These are phyloP conservation scores for Zymoseptoria brevis DNA, from an alignment of 2,329 filamentous ascomycete species.

Conservation along the genomic window DNA sequence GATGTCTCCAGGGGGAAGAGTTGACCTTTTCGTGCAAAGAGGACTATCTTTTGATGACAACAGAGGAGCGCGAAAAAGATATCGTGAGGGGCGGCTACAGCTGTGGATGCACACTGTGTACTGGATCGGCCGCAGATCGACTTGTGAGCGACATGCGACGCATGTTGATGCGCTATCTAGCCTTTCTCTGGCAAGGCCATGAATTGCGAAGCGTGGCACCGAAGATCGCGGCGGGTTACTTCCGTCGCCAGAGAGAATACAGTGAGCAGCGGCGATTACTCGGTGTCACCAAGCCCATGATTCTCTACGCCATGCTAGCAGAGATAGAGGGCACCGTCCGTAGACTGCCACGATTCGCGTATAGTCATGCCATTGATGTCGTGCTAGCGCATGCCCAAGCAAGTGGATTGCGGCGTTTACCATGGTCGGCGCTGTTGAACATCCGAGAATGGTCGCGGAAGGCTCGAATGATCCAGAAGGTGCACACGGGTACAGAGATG, in stretches of 20 bases:
- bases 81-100: background rate
- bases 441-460: background rate
- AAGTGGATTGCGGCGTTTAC: background rate
- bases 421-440: background rate
- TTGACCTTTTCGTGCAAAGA: slow-evolving; percentile 1
- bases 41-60: background rate
- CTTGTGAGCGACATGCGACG: background rate
- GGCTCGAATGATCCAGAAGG: background rate
- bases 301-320: slow-evolving; percentile 2
- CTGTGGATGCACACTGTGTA: slow-evolving; percentile 1
- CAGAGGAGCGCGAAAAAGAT: background rate
- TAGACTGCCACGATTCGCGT: background rate
- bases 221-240: background rate
- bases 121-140: background rate
- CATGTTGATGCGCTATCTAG: background rate
- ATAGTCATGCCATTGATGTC: background rate
- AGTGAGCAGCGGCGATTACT: background rate
- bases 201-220: background rate
- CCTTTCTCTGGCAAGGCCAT: background rate
- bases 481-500: background rate
- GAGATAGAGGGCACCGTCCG: slow-evolving; percentile 1
- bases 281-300: background rate
- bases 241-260: background rate
- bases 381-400: background rate
- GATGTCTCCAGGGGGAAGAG: background rate